Base-by-base conservation (phyloP, 495 filamentous ascomycete species). In the Aspergillus nidulans region DNA sequence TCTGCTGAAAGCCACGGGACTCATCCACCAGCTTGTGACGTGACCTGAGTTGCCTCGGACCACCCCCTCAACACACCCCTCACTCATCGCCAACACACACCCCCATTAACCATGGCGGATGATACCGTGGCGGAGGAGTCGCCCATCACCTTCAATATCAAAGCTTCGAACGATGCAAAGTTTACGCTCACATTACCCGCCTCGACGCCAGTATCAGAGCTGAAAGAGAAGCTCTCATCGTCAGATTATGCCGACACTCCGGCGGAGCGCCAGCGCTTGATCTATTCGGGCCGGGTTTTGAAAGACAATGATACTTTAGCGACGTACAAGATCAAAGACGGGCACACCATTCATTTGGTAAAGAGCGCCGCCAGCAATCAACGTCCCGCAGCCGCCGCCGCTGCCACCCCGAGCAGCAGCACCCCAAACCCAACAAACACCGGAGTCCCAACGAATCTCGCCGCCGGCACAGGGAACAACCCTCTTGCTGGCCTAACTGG, bases 281-380 rank as follows among this genome's bases (percentile, higher is more conserved):
- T 99, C 70, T 97, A 97, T 72, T 97, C 92, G 6, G 95, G 95
- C 24, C 85, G 92, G 55, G 92, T 99, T 19, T 80, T 99, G 71
- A 99, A 97, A 74, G 90, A 99, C 65, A 82, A 83, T 38, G 91
- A 97, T 57, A 87, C 87, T 0, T 70, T 99, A 40, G 83, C 77
- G 50, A 81, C 83, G 21, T 95, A 95, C 74, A 99, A 96, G 74
- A 90, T 99, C 70, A 95, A 97, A 72, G 82, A 89, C 52, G 87
- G 89, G n/a, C 90, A 97, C 65, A 97, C 94, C 8, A 83, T 97
- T 55, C 95, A 99, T 69, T 78, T 99, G 63, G 95, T 99, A 52
- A 96, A 95, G 71, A 90, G 90, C 61, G 95, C 95, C 26, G 87
- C 86, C 21, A 97, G 92, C 77, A 97, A 96, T 67, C 81, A 85